Percentiles rank a stretch among this genome's conserved stretches.
These are phyloP conservation scores for Gossypium schwendimanii DNA, from an alignment of 441 rosid species.

Conservation along the genomic window DNA sequence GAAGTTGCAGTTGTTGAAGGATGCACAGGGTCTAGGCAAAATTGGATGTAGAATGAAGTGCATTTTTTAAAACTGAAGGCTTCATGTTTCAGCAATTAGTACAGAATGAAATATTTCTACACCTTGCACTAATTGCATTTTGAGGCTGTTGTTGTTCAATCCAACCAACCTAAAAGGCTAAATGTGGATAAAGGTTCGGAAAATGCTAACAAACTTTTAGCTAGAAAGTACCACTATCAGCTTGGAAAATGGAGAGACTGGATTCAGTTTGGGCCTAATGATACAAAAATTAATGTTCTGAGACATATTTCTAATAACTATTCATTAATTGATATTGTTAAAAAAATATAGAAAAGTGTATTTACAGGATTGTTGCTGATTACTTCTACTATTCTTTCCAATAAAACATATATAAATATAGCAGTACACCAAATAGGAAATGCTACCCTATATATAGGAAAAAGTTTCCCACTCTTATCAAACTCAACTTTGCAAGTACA, in stretches of 20 bases:
- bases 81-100: neutral
- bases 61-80: neutral
- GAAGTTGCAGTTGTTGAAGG: neutral
- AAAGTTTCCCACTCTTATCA: neutral
- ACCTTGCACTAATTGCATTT: slow-evolving; percentile 1
- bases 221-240: neutral
- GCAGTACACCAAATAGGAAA: neutral
- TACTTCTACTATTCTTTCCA: neutral
- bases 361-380: neutral
- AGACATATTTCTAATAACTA: neutral
- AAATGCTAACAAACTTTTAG: neutral
- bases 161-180: neutral
- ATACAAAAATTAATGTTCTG: neutral
- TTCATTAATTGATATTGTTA: neutral
- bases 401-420: neutral
- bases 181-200: neutral
- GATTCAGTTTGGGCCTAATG: neutral
- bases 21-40: neutral
- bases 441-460: neutral
- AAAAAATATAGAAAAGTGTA: neutral
- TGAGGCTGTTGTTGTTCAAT: neutral
- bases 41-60: neutral
- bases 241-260: neutral
- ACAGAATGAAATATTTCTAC: neutral
- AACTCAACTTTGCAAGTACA: neutral